These are phyloP conservation scores for Ceratobasidium sp. DNA, from an alignment of 1,284 basidiomycete genomes.

Conservation along the genomic window DNA sequence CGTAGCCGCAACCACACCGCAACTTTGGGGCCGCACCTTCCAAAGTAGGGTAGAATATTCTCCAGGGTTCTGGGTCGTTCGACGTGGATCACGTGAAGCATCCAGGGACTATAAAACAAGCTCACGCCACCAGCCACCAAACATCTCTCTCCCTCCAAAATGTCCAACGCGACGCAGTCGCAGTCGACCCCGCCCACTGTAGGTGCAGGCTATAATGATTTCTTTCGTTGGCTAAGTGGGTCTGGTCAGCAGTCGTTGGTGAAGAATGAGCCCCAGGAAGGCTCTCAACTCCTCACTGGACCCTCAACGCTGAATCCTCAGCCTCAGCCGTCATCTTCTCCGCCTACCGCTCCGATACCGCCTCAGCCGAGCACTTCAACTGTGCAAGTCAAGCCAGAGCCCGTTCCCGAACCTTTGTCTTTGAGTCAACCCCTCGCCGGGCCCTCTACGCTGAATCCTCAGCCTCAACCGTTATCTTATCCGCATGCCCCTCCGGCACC, in stretches of 20 bases:
- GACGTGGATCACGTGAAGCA: constrained; percentile 9
- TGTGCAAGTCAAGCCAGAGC: too few species aligned
- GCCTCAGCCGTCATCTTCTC: neutral
- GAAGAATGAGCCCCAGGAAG: constrained; percentile 19
- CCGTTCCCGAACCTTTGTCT: too few species aligned
- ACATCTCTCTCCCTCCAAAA: too few species aligned
- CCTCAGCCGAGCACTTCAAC: neutral
- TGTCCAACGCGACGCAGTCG: too few species aligned
- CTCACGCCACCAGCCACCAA: neutral
- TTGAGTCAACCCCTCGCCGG: too few species aligned
- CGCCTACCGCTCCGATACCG: neutral
- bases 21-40: neutral
- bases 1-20: too few species aligned
- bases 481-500: too few species aligned
- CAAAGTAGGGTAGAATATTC: neutral
- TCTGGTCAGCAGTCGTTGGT: neutral
- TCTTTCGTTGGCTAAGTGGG: neutral
- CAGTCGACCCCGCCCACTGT: neutral
- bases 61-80: constrained; percentile 1
- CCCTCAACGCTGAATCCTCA: neutral
- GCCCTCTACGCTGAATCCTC: neutral
- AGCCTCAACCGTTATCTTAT: neutral
- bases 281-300: neutral
- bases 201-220: neutral
- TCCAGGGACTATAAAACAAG: constrained; percentile 18